Evolutionary conservation across 441 rosid genomes (phyloP), one percentile per base, ranked within the genome.

Genomic region (Aleurites moluccanus): DNA sequence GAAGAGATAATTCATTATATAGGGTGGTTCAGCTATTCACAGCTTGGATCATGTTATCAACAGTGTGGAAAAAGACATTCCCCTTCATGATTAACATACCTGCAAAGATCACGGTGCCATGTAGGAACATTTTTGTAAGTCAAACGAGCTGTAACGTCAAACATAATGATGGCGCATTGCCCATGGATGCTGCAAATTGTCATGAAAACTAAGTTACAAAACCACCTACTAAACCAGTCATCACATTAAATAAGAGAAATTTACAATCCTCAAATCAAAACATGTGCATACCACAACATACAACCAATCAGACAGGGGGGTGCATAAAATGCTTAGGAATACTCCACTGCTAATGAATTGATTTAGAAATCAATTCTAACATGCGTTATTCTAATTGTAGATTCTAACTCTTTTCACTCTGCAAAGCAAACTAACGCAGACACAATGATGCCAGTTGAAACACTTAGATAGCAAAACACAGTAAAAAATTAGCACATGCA

Each of bases 41-140:
- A 45, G 38, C n/a, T 45, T 44, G 70, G 70, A 44, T 67, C 40
- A 27, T 50, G 38, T 40, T 47, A 27, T 67, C 33, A 28, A 49
- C 38, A 67, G n/a, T n/a, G 8, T 18, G 7, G 42, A 50, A 28
- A 33, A 28, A 68, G 15, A 11, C 23, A 18, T 68, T 68, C 18
- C 60, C 42, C 72, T 68, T 28, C 59, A 10, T 1, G 10, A 28
- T 14, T 65, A 44, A 49, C 56, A n/a, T 64, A 86, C 90, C 91
- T 73, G 86, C 93, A 92, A 35, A 92, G 94, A 81, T 92, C 97
- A 57, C 93, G 91, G 53, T 93, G 97, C 98, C 98, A 91, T 42
- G 93, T 90, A 3, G 96, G 88, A 38, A 90, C 94, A 70, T 89
- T 92, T 85, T 90, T 87, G 86, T 88, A 87, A 10, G 97, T 90